Conservation (phyloP, 306 rosid genomes). For the Vicia villosa region DNA sequence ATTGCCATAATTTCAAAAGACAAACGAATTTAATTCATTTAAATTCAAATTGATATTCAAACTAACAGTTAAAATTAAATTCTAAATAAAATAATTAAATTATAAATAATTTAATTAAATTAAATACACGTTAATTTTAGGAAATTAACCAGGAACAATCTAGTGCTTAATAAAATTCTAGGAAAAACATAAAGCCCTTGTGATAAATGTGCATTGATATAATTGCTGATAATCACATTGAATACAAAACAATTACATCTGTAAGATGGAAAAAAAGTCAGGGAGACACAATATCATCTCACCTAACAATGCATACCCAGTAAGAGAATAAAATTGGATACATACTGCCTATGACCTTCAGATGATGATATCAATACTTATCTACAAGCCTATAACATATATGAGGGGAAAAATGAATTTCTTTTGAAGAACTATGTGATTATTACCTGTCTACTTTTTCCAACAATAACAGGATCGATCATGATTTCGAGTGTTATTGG, state of each 20-base stretch:
- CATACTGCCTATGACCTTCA: conserved; percentile 27
- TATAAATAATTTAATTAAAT: too few species aligned
- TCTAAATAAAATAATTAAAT: too few species aligned
- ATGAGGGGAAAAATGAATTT: too few species aligned
- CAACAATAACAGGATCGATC: too few species aligned
- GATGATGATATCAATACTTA: conserved; percentile 39
- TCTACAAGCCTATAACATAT: conserved; percentile 52
- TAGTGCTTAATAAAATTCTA: neutral
- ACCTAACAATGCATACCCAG: conserved; percentile 44
- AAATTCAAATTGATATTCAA: too few species aligned
- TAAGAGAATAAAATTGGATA: conserved; percentile 41
- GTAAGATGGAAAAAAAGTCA: conserved; percentile 39
- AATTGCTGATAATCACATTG: conserved; percentile 40
- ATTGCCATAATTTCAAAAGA: too few species aligned
- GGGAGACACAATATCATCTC: conserved; percentile 35
- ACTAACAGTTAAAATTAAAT: too few species aligned
- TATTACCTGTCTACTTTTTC: too few species aligned
- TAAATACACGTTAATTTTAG: too few species aligned
- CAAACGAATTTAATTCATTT: too few species aligned
- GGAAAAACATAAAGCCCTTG: conserved; percentile 15
- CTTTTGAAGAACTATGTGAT: too few species aligned
- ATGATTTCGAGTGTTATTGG: too few species aligned
- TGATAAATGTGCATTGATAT: conserved; percentile 26
- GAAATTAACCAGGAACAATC: conserved; percentile 19
- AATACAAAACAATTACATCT: conserved; percentile 52